Evolutionary conservation across 768 basidiomycete species (phyloP).

Genomic region (Phanerodontia chrysosporium): DNA sequence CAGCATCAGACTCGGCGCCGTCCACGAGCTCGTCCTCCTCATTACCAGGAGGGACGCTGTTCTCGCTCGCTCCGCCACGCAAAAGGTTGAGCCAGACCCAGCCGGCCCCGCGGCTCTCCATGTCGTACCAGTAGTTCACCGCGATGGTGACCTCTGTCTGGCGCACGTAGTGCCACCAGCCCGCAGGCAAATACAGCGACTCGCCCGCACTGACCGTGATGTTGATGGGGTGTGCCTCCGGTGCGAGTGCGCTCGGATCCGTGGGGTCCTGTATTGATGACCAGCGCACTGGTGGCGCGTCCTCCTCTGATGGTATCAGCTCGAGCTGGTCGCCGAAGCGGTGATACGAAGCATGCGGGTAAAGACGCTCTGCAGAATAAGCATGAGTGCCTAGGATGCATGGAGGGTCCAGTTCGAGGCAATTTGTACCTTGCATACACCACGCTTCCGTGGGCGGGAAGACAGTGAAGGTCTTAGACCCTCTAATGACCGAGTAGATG

Average conservation of each 20-base stretch:
- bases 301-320: slow-evolving; percentile 29
- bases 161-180: slow-evolving; percentile 91
- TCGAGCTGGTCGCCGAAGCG: slow-evolving; percentile 30
- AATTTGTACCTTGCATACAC: slow-evolving; percentile 64
- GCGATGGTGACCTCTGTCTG: slow-evolving; percentile 66
- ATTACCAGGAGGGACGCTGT: slow-evolving; percentile 34
- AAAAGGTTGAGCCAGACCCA: slow-evolving; percentile 70
- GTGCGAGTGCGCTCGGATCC: slow-evolving; percentile 39
- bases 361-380: slow-evolving; percentile 40
- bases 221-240: slow-evolving; percentile 57
- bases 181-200: slow-evolving; percentile 83
- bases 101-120: slow-evolving; percentile 64
- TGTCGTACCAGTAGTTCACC: slow-evolving; percentile 89
- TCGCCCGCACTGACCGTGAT: slow-evolving; percentile 70
- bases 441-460: slow-evolving; percentile 88
- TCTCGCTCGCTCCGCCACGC: slow-evolving; percentile 35
- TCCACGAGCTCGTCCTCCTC: slow-evolving; percentile 18
- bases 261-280: slow-evolving; percentile 67
- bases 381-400: slow-evolving; percentile 29
- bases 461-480: slow-evolving; percentile 81
- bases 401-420: background rate
- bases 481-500: slow-evolving; percentile 83
- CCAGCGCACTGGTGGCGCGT: slow-evolving; percentile 66
- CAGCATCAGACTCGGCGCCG: background rate
- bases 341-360: slow-evolving; percentile 61